phyloP scores from a whole-genome alignment of 257 asterid genomes.

The Coffea canephora region DNA sequence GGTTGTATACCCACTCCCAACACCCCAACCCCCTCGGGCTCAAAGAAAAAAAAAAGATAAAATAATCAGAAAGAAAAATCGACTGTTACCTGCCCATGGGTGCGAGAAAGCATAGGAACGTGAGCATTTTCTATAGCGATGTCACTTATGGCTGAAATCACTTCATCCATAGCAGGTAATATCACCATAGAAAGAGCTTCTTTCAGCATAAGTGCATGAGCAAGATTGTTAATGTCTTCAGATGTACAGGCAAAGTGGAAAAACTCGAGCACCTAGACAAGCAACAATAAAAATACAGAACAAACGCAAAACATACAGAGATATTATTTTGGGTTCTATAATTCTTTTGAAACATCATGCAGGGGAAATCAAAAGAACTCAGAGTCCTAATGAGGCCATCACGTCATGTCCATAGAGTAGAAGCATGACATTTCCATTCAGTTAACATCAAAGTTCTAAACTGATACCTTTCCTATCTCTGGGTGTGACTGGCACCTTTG shows the following conservation, averaged over 20 bases:
- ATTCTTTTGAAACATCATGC: background rate
- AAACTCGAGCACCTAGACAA: conserved; percentile 44
- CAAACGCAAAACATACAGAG: background rate
- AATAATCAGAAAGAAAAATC: background rate
- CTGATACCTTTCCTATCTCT: conserved; percentile 61
- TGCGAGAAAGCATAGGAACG: conserved; percentile 54
- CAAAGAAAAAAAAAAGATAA: background rate
- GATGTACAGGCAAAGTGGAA: conserved; percentile 58
- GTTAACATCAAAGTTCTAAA: background rate
- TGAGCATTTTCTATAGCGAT: conserved; percentile 36
- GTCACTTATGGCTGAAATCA: conserved; percentile 32
- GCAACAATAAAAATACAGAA: background rate
- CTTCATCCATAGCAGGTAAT: conserved; percentile 41
- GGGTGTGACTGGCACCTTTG: conserved; percentile 61
- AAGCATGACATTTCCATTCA: background rate
- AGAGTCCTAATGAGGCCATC: background rate
- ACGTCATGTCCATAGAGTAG: background rate
- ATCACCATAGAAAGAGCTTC: conserved; percentile 35
- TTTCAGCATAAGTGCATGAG: conserved; percentile 51
- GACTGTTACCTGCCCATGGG: conserved; percentile 52
- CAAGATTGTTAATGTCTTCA: conserved; percentile 56
- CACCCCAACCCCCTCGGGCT: background rate
- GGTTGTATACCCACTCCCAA: background rate
- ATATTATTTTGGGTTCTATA: background rate
- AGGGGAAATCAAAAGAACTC: background rate